Evolutionary conservation across 2,329 filamentous ascomycete species (phyloP).

Genomic region (Monosporascus sp.): DNA sequence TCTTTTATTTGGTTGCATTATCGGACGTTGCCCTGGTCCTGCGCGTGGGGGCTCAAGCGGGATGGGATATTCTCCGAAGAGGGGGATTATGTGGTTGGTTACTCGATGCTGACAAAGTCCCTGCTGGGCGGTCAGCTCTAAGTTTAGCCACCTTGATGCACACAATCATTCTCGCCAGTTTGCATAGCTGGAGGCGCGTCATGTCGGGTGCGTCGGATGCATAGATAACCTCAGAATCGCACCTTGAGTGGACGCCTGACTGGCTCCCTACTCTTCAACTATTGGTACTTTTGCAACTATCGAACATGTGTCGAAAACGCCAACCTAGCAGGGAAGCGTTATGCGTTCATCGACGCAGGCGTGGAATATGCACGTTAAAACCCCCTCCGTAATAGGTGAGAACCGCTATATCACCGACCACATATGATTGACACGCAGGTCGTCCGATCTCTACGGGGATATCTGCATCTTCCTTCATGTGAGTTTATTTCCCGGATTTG

Average conservation of each 20-base stretch:
- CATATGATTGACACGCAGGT: neutral
- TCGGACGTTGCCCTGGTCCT: no score
- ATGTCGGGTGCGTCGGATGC: neutral
- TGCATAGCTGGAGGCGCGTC: neutral
- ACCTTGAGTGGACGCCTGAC: neutral
- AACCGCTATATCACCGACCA: neutral
- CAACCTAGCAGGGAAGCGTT: no score
- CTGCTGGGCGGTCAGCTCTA: neutral
- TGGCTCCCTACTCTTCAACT: neutral
- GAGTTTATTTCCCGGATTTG: neutral
- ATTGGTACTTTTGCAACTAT: no score
- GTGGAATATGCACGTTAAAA: neutral
- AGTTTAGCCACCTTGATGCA: neutral
- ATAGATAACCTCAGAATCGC: neutral
- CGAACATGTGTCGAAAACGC: no score
- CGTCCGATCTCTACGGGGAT: neutral
- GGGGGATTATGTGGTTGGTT: no score
- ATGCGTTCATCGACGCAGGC: neutral
- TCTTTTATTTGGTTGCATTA: no score
- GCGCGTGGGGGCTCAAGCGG: no score
- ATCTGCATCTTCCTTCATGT: neutral
- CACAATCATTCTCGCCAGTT: neutral
- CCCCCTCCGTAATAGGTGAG: neutral
- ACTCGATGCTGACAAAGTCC: neutral
- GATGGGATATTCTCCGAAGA: no score